Conservation (phyloP, 306 rosid genomes). For the Prunus kanzakura region DNA sequence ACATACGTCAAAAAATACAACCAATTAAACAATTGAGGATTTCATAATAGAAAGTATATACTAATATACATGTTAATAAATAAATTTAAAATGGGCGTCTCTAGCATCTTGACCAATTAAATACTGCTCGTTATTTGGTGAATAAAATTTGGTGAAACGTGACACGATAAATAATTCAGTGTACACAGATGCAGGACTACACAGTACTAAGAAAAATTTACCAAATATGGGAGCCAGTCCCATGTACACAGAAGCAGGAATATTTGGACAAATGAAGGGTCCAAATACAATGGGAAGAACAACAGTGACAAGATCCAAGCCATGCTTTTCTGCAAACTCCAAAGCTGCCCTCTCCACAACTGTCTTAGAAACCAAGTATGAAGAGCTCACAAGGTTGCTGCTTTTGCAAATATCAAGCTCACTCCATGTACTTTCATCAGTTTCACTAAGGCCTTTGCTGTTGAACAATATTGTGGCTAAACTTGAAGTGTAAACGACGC, state of each 20-base stretch:
- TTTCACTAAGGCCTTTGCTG: slow-evolving; percentile 9
- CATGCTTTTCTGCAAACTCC: slow-evolving; percentile 47
- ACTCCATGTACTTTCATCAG: slow-evolving; percentile 55
- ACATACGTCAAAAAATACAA: not conserved
- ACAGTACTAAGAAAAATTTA: slow-evolving; percentile 4
- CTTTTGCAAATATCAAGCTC: slow-evolving; percentile 33
- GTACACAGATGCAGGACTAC: too few relatives aligned
- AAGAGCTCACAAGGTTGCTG: slow-evolving; percentile 16
- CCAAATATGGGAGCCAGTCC: slow-evolving; percentile 35
- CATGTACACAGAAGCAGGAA: slow-evolving; percentile 36
- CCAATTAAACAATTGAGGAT: not conserved
- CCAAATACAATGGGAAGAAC: slow-evolving; percentile 48
- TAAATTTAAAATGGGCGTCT: too few relatives aligned
- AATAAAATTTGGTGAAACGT: too few relatives aligned
- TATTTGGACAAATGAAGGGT: slow-evolving; percentile 57
- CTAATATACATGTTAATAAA: too few relatives aligned
- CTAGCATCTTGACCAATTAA: too few relatives aligned
- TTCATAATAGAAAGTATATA: not conserved
- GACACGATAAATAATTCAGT: not conserved
- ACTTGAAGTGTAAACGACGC: slow-evolving; percentile 62
- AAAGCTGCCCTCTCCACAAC: slow-evolving; percentile 49
- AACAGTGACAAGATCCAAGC: slow-evolving; percentile 53
- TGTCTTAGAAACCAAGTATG: slow-evolving; percentile 55
- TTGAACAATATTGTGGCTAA: slow-evolving; percentile 26
- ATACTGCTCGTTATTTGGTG: not conserved